Base-by-base conservation (phyloP, 1,139 yeast genomes). In the Candida smagusa region DNA sequence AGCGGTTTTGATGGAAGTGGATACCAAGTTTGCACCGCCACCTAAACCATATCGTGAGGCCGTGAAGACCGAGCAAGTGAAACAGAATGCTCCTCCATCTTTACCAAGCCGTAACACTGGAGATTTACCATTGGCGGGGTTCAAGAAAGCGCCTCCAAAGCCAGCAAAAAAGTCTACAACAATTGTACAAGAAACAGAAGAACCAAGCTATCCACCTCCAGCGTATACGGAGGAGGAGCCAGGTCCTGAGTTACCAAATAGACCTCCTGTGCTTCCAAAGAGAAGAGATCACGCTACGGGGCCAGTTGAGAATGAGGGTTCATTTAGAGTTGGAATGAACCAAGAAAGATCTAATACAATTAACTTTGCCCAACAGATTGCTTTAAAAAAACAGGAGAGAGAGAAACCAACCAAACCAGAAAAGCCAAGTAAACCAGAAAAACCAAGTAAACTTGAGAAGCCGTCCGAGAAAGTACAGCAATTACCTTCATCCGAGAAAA, bases 121-220 rank as follows among this genome's bases (percentile, higher is more conserved):
- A 5, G 19, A 16, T 16, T 16, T 16, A 16, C 19, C 19, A 16
- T 16, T 16, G 19, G 19, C 5, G 19, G 9, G 35, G 7, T 58
- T 54, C 42, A 65, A 62, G 40, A 50, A 52, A 2, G 68, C 72
- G 8, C 72, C 72, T 3, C 72, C 72, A 16, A 68, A 67, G 33
- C 74, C 74, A 1, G 42, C 50, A 2, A 70, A 63, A 46, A 64
- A 63, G 38, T 54, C 58, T 2, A 22, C 35, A 23, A 34, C 33
- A 12, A 19, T 31, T 11, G 21, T 30, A 9, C 26, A 23, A n/a
- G 36, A 34, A 2, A 29, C 23, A 11, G 49, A 47, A 38, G 52
- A 9, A 8, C 7, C 16, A 19, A 25, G 36, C 22, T 28, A 13
- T 9, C 11, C 32, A 2, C 63, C 64, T 9, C 65, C 66, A n/a